phyloP scores from a whole-genome alignment of 768 basidiomycete genomes.

The Symmetrospora coprosmae region DNA sequence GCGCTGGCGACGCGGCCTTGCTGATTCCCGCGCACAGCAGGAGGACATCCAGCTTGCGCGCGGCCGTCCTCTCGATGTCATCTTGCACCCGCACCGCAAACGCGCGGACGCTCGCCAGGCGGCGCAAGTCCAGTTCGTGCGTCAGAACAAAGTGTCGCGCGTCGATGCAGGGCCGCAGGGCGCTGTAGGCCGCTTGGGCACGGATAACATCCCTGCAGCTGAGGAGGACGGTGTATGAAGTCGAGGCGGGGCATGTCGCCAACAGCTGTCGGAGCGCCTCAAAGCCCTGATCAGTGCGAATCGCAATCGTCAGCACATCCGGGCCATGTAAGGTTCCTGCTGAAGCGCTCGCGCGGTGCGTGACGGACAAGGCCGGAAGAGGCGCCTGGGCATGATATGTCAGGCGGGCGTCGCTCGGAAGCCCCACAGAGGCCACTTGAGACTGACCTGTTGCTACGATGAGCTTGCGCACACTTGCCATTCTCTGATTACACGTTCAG shows the following conservation, averaged over 20 bases:
- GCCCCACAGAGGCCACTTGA: too few relatives aligned
- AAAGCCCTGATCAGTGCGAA: too few relatives aligned
- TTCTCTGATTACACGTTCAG: too few relatives aligned
- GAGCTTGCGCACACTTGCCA: too few relatives aligned
- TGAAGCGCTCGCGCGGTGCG: background rate
- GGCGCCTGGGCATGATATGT: too few relatives aligned
- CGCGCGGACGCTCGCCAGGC: background rate
- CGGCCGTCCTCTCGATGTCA: background rate
- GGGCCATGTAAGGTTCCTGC: background rate
- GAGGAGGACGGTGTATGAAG: background rate
- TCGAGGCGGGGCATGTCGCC: background rate
- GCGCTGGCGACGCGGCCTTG: background rate
- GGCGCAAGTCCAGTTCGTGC: background rate
- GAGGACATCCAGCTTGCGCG: background rate
- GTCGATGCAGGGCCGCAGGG: background rate
- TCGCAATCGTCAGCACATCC: too few relatives aligned
- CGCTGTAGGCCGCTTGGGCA: background rate
- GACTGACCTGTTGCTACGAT: too few relatives aligned
- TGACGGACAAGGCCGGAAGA: background rate
- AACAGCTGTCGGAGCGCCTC: background rate
- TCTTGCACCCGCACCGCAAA: background rate
- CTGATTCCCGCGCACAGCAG: conserved; percentile 2
- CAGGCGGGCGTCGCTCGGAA: too few relatives aligned
- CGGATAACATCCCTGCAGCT: background rate
- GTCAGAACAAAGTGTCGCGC: background rate